Base-by-base conservation (phyloP, 441 rosid genomes). In the Geranium incanum region DNA sequence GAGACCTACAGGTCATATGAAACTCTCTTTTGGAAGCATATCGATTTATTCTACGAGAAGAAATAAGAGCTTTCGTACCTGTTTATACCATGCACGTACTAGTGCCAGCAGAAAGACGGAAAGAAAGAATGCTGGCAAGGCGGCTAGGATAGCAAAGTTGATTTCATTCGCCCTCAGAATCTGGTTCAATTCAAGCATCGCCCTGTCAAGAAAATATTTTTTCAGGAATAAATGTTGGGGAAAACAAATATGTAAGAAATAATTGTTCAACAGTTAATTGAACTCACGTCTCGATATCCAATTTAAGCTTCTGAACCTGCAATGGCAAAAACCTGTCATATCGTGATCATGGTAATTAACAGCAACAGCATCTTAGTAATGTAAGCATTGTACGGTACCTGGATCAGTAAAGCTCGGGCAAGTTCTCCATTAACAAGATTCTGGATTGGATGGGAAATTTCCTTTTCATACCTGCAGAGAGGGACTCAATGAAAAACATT, bases 141-240 rank as follows among this genome's bases (percentile, higher is more conserved):
- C 97, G 77, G 99, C 99, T 37, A 94, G 84, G 74, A 94, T 74
- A 57, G 99, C 99, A 82, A 94, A 94, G 82, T 92, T 94, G 78
- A 94, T 94, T 82, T 94, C 97, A 84, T 94, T 94, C 78, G 97
- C 99, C 86, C 89, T 86, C 67, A 94, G 90, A 81, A 94, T 94
- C 84, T 91, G 97, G 80, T 94, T 91, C 76, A 94, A 85, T 79
- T 94, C 97, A 75, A 94, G 97, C 97, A 94, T 94, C 72, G 97
- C 96, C 79, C 99, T 94, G 87, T 72, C 69, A 64, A 67, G 66
- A 76, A 72, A 72, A 71, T 39, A 38, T 71, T 37, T 36, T 36
- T 36, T 80, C 70, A 71, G 70, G 39, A 68, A 74, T 36, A 72
- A 79, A 71, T 67, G 38, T 7, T 74, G 68, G 79, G 72, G 72